Evolutionary conservation across 495 filamentous ascomycete genomes (phyloP).

Genomic region (Aspergillus coremiiformis): DNA sequence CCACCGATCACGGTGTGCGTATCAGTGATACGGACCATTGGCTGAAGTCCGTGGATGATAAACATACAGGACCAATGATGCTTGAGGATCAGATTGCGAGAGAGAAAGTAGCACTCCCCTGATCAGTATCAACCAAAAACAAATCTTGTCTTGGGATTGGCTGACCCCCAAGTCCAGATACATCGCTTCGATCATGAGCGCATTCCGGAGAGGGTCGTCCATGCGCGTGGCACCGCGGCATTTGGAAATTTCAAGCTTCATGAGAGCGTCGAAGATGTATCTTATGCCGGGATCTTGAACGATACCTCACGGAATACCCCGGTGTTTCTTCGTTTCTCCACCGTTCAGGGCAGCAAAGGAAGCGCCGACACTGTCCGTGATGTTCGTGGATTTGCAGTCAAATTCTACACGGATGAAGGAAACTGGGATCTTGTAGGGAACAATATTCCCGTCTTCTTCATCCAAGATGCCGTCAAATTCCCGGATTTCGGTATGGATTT

Average conservation of each 20-base stretch:
- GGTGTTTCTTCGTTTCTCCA: slow-evolving; percentile 76
- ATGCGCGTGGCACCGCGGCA: slow-evolving; percentile 75
- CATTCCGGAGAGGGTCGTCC: slow-evolving; percentile 83
- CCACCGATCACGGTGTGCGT: slow-evolving; percentile 65
- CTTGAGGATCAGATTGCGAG: slow-evolving; percentile 75
- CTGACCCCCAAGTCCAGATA: slow-evolving; percentile 43
- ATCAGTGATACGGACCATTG: slow-evolving; percentile 67
- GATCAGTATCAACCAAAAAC: background rate
- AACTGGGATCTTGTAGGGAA: slow-evolving; percentile 71
- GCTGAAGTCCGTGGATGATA: slow-evolving; percentile 50
- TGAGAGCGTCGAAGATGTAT: slow-evolving; percentile 63
- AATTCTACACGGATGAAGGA: slow-evolving; percentile 55
- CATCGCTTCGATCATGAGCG: slow-evolving; percentile 80
- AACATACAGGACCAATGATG: slow-evolving; percentile 25
- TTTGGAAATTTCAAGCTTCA: slow-evolving; percentile 76
- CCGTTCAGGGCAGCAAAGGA: slow-evolving; percentile 69
- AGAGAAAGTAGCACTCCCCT: slow-evolving; percentile 55
- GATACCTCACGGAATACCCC: slow-evolving; percentile 75
- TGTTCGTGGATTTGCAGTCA: slow-evolving; percentile 74
- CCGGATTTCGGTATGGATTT: slow-evolving; percentile 46
- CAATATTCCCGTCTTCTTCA: slow-evolving; percentile 69
- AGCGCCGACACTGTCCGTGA: slow-evolving; percentile 77
- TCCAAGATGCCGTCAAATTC: slow-evolving; percentile 67
- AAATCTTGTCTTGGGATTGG: background rate
- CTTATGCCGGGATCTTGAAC: slow-evolving; percentile 64